Percentiles rank a stretch among this genome's conserved stretches.
These are phyloP conservation scores for Cordyceps pruinosa DNA, from an alignment of 2,329 filamentous ascomycete species.

Conservation along the genomic window DNA sequence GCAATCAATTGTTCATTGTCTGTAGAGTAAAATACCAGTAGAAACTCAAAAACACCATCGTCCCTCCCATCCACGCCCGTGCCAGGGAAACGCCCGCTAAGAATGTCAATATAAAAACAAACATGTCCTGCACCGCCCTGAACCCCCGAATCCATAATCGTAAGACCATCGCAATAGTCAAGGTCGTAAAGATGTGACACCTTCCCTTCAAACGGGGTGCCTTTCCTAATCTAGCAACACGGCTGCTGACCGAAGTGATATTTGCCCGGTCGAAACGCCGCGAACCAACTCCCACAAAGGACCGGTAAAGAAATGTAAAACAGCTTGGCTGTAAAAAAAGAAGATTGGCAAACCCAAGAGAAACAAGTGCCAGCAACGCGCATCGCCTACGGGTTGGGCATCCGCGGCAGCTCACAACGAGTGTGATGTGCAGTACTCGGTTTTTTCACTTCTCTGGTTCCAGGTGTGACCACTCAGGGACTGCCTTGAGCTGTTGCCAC, in stretches of 20 bases:
- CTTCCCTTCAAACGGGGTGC: background rate
- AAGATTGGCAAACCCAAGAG: background rate
- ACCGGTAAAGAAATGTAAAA: background rate
- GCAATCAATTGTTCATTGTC: background rate
- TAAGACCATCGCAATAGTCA: background rate
- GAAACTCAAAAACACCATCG: background rate
- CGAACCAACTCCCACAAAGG: background rate
- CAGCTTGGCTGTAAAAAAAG: background rate
- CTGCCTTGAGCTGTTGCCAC: constrained; percentile 86
- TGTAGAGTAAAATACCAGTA: background rate
- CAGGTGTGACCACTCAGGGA: constrained; percentile 81
- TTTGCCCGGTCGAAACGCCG: background rate
- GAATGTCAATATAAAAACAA: background rate
- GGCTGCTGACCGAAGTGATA: background rate
- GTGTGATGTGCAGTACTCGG: background rate
- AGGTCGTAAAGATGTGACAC: background rate
- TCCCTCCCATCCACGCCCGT: background rate
- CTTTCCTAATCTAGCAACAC: background rate
- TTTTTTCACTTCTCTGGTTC: constrained; percentile 40
- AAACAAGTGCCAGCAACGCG: background rate
- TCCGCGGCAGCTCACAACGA: no score
- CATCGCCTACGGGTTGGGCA: no score
- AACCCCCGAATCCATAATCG: background rate
- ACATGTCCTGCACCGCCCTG: background rate
- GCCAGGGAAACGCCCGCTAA: constrained; percentile 7